Conservation (phyloP, 768 basidiomycete species). For the Dendrothele bispora region DNA sequence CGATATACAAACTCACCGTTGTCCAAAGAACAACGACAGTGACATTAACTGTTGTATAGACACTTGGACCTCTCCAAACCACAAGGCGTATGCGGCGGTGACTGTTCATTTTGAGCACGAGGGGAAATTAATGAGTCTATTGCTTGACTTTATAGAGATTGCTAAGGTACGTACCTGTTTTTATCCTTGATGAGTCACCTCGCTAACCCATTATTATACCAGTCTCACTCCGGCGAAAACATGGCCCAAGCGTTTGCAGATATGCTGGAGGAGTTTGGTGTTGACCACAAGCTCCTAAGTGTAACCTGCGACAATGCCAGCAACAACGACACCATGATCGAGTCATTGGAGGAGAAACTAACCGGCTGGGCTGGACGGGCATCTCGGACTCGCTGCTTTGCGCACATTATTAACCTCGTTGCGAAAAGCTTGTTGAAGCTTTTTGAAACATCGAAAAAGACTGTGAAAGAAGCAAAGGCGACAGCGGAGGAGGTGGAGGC, state of each 20-base stretch:
- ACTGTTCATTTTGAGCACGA: conserved; percentile 32
- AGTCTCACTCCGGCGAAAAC: conserved; percentile 32
- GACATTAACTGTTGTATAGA: conserved; percentile 32
- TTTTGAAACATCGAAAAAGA: too few relatives aligned
- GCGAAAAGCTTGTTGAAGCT: conserved; percentile 28
- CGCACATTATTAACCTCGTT: conserved; percentile 36
- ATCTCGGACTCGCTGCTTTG: conserved; percentile 34
- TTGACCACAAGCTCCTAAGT: conserved; percentile 22
- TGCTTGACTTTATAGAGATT: conserved; percentile 40
- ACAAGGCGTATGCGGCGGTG: conserved; percentile 28
- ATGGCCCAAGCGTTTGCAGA: conserved; percentile 31
- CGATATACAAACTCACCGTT: background rate
- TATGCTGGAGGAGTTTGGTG: conserved; percentile 34
- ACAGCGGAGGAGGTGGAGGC: too few relatives aligned
- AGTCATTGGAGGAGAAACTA: conserved; percentile 20
- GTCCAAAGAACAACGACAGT: conserved; percentile 26
- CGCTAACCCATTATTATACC: too few relatives aligned
- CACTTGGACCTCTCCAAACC: conserved; percentile 37
- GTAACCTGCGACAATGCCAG: conserved; percentile 37
- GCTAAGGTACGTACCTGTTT: too few relatives aligned
- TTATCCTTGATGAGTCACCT: too few relatives aligned
- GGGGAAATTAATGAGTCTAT: conserved; percentile 21
- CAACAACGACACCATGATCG: conserved; percentile 33
- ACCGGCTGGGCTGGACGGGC: conserved; percentile 17
- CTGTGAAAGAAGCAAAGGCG: too few relatives aligned